Evolutionary conservation across 352 stramenopile genomes (phyloP).

Genomic region (Vaucheria bursata): DNA sequence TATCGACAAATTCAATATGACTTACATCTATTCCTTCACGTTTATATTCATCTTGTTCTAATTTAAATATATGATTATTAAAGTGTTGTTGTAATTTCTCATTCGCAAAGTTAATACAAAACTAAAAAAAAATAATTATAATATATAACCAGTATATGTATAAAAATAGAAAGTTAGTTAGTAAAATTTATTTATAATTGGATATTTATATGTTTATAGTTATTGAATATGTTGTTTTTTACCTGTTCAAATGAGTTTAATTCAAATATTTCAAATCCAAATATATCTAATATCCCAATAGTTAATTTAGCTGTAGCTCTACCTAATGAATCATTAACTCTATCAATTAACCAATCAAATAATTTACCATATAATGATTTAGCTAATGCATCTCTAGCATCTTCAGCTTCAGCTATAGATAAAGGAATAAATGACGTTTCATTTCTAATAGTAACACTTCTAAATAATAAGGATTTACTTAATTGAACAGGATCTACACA

Average conservation of each 20-base stretch:
- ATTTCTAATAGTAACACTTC: too few species aligned
- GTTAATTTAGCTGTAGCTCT: slow-evolving; percentile 16
- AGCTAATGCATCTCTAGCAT: slow-evolving; percentile 39
- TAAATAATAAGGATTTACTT: too few species aligned
- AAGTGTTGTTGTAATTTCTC: slow-evolving; percentile 79
- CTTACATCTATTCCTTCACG: slow-evolving; percentile 51
- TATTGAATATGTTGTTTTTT: too few species aligned
- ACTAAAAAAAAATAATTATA: too few species aligned
- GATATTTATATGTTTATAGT: too few species aligned
- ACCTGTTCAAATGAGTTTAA: too few species aligned
- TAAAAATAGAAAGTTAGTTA: too few species aligned
- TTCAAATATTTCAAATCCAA: slow-evolving; percentile 74
- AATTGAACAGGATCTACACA: too few species aligned
- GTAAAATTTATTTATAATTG: too few species aligned
- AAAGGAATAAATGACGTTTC: too few species aligned
- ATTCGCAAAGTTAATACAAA: slow-evolving; percentile 92
- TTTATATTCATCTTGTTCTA: slow-evolving; percentile 56
- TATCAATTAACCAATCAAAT: slow-evolving; percentile 82
- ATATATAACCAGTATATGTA: too few species aligned
- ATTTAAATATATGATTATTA: slow-evolving; percentile 70
- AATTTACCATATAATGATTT: slow-evolving; percentile 70
- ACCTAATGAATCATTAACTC: slow-evolving; percentile 51
- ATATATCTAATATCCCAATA: slow-evolving; percentile 76
- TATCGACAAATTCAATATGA: slow-evolving; percentile 57
- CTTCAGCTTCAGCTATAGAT: too few species aligned